Evolutionary conservation across 78 protist genomes (phyloP), one percentile per base, ranked within the genome.

Genomic region (Neovahlkampfia damariscottae): DNA sequence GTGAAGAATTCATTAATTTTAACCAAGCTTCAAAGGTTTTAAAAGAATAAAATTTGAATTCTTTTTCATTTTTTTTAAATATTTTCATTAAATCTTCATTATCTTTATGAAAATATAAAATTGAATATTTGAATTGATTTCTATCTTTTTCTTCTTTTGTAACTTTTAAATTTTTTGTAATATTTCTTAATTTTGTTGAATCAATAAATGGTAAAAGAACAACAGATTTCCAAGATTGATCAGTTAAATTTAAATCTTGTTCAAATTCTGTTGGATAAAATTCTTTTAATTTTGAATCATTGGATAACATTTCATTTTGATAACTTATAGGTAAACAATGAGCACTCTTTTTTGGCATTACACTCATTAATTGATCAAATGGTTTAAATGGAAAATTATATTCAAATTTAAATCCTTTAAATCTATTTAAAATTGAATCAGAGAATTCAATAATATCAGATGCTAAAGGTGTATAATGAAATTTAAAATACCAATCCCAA

Each of bases 401-500:
- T 69, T 19, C 19, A 28, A 69, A 69, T n/a, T 50, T 19, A 50
- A 50, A 50, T n/a, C n/a, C n/a, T n/a, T n/a, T n/a, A n/a, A n/a
- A n/a, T n/a, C n/a, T n/a, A n/a, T n/a, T n/a, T n/a, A n/a, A n/a
- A n/a, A n/a, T n/a, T n/a, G n/a, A n/a, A n/a, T n/a, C n/a, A n/a
- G n/a, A n/a, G 5, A 7, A 5, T 36, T 7, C 28, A 7, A 29
- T n/a, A 29, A 87, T 31, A 67, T 88, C 97, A n/a, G 84, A 74
- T 31, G 93, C 91, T 58, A 91, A 81, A 8, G 99, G 99, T 1
- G 98, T 90, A 79, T 93, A 94, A 81, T 94, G 97, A 75, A 74
- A 92, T 7, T 98, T 98, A 74, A 80, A 96, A 77, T 71, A 95
- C 97, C 97, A 96, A 31, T 38, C 66, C 99, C 99, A 96, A 9